A percentile compares a stretch with the other conserved stretches of the same genome.
These are phyloP conservation scores for Aspergillus novoparasiticus DNA, from an alignment of 2,329 filamentous ascomycete genomes.

Conservation along the genomic window DNA sequence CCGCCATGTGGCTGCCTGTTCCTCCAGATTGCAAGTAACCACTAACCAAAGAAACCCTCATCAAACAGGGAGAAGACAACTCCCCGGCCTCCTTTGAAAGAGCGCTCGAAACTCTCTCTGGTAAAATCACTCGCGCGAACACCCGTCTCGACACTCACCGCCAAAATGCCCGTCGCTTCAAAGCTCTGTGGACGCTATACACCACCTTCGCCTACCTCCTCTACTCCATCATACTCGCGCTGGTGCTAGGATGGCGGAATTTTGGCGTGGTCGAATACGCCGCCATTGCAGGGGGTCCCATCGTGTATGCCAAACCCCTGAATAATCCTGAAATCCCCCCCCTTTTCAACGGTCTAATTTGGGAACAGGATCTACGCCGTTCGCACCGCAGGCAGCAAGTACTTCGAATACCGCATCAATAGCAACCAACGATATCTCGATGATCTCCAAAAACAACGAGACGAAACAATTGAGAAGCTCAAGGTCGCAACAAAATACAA, in stretches of 20 bases:
- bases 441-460: slow-evolving; percentile 74
- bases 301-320: slow-evolving; percentile 60
- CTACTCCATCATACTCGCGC: slow-evolving; percentile 75
- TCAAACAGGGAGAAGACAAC: slow-evolving; percentile 68
- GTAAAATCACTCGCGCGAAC: slow-evolving; percentile 77
- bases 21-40: neutral
- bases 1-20: neutral
- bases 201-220: slow-evolving; percentile 88
- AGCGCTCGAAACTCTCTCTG: slow-evolving; percentile 76
- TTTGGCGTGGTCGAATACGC: slow-evolving; percentile 78
- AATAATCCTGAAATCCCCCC: neutral
- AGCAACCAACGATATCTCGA: slow-evolving; percentile 70
- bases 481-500: slow-evolving; percentile 96
- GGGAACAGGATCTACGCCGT: slow-evolving; percentile 74
- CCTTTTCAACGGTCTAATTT: neutral
- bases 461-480: slow-evolving; percentile 87
- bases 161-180: slow-evolving; percentile 73
- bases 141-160: slow-evolving; percentile 73
- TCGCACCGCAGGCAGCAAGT: slow-evolving; percentile 65
- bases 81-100: slow-evolving; percentile 94
- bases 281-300: slow-evolving; percentile 74
- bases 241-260: slow-evolving; percentile 82
- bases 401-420: slow-evolving; percentile 81
- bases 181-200: slow-evolving; percentile 87
- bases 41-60: slow-evolving; percentile 5